phyloP scores from a whole-genome alignment of 305 asterid species.

The Nicotiana rustica region DNA sequence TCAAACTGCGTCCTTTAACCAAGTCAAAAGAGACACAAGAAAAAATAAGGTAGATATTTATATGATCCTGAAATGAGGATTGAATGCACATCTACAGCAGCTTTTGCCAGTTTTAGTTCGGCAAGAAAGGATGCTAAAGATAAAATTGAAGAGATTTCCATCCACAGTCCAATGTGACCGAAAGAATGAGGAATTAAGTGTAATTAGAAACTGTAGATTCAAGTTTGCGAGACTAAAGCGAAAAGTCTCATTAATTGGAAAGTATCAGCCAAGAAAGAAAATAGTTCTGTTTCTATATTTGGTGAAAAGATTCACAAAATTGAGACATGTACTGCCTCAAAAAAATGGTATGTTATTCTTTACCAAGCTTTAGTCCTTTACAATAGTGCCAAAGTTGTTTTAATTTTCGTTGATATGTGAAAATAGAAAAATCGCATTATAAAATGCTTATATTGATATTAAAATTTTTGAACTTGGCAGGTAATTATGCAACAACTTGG shows the following conservation, averaged over 20 bases:
- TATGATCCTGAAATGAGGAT: too few relatives aligned
- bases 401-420: background rate
- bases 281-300: background rate
- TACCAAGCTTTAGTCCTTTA: background rate
- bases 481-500: background rate
- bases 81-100: background rate
- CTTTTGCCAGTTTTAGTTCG: background rate
- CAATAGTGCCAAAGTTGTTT: background rate
- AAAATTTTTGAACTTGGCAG: background rate
- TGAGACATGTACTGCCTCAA: background rate
- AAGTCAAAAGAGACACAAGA: too few relatives aligned
- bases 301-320: background rate
- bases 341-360: background rate
- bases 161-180: background rate
- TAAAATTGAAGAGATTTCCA: background rate
- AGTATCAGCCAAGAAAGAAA: background rate
- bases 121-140: background rate
- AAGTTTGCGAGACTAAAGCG: background rate
- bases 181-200: background rate
- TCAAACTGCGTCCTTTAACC: too few relatives aligned
- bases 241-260: background rate
- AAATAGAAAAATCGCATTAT: background rate
- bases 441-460: background rate
- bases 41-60: too few relatives aligned
- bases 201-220: background rate